phyloP scores from a whole-genome alignment of 192 early-diverging fungal species.

The Endogone sp. region DNA sequence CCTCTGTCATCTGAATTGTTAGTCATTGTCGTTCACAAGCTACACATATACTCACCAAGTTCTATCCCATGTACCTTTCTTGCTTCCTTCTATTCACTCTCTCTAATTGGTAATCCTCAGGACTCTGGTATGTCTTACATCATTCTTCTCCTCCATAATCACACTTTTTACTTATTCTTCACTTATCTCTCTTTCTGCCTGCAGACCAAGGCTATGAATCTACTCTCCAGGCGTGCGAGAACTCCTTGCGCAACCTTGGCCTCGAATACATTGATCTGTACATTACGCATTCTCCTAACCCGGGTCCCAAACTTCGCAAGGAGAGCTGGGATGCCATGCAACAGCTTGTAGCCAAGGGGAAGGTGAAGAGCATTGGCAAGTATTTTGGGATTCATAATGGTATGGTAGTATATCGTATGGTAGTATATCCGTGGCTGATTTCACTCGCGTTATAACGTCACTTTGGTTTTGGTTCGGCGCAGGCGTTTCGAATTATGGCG shows the following conservation, averaged over 20 bases:
- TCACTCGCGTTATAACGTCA: background rate
- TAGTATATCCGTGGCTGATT: background rate
- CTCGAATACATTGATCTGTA: constrained; percentile 59
- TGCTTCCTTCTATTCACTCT: background rate
- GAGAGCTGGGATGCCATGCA: constrained; percentile 51
- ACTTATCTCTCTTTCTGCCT: background rate
- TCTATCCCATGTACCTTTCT: no score
- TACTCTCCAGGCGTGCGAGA: constrained; percentile 45
- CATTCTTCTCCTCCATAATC: no score
- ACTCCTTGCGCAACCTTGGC: constrained; percentile 46
- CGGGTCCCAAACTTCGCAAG: constrained; percentile 37
- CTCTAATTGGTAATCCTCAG: no score
- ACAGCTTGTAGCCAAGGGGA: constrained; percentile 39
- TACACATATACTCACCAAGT: background rate
- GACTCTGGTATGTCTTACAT: no score
- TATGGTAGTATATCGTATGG: background rate
- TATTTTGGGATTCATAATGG: no score
- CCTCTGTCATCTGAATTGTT: background rate
- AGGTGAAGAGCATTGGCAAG: constrained; percentile 47
- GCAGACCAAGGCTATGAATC: constrained; percentile 45
- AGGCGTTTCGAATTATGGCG: constrained; percentile 52
- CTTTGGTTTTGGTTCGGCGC: no score
- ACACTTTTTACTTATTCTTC: background rate
- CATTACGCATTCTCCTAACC: constrained; percentile 53
- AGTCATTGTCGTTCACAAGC: background rate